Conservation (phyloP, 306 rosid species). For the Trichosanthes truncata region DNA sequence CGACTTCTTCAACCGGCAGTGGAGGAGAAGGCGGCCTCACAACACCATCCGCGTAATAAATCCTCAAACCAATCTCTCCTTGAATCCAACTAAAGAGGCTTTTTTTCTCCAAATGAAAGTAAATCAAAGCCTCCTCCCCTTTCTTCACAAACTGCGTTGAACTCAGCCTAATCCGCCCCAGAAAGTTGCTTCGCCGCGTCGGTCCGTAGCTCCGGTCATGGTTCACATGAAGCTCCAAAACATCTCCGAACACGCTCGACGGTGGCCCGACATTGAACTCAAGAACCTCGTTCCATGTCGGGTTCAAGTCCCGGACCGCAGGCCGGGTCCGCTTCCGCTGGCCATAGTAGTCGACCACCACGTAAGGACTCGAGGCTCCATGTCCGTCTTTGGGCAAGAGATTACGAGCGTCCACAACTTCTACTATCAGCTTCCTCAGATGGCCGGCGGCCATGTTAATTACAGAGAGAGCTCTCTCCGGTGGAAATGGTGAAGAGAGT, state of each 20-base stretch:
- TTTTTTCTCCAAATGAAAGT: conserved; percentile 55
- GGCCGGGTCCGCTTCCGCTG: conserved; percentile 50
- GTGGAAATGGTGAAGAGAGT: not conserved
- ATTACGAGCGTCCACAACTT: conserved; percentile 73
- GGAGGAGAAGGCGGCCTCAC: not conserved
- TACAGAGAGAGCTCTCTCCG: not conserved
- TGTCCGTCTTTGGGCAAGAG: conserved; percentile 67
- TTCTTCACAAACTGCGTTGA: conserved; percentile 61
- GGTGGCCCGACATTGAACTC: conserved; percentile 50
- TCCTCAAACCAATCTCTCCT: conserved; percentile 71
- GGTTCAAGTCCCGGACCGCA: conserved; percentile 42
- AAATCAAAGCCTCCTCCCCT: conserved; percentile 87
- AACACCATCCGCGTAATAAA: conserved; percentile 38
- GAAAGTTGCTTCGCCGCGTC: conserved; percentile 45
- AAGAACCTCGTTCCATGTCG: conserved; percentile 62
- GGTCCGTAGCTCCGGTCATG: conserved; percentile 55
- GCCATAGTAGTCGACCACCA: conserved; percentile 54
- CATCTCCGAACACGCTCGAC: conserved; percentile 45
- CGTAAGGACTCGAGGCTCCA: conserved; percentile 76
- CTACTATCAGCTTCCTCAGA: conserved; percentile 50
- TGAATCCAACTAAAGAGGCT: conserved; percentile 34
- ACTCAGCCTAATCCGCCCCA: conserved; percentile 51
- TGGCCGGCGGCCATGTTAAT: conserved; percentile 22
- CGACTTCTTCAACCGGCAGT: not conserved
- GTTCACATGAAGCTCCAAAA: conserved; percentile 50